Base-by-base conservation (phyloP, 1,284 basidiomycete genomes). In the Heterobasidion annosum region DNA sequence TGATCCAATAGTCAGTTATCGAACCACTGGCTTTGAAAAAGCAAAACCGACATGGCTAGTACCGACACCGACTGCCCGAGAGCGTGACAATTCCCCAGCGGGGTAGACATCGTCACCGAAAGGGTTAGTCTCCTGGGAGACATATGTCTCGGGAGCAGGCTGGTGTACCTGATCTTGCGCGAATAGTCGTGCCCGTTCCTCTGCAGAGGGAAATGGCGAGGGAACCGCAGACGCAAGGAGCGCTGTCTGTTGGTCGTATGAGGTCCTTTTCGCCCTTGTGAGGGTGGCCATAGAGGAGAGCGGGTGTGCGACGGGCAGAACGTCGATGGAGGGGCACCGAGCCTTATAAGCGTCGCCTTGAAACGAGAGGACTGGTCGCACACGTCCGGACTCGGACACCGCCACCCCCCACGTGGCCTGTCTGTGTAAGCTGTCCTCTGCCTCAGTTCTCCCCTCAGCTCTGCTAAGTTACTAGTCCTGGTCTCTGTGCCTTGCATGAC, bases 211-310 rank as follows among this genome's bases (percentile, higher is more conserved):
- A 34, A 54, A 54, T 18, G 53, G 53, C 34, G 53, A 32, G n/a
- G 53, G 53, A 25, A 54, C 19, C 19, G 53, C 3, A 12, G 37
- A 33, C n/a, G 25, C 19, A 10, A 48, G 12, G 10, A 50, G 33
- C 10, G 16, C 15, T 18, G 33, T 33, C 13, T 35, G 40, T 10
- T 54, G 53, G 42, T 54, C 53, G n/a, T 54, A 25, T 8, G 53
- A 1, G 35, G 37, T 34, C 35, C n/a, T 42, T n/a, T 54, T 45
- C 33, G 49, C 25, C 43, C 49, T 54, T 16, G 48, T 44, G 19
- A 54, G 42, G 10, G 53, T 54, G 15, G 53, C 53, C 53, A 54
- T 54, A 18, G 12, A 37, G 44, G 34, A 35, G 37, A 25, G 25
- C 25, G 25, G 25, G 4, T 4, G 25, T 25, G 25, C 25, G 25